Conservation (phyloP, 2,329 filamentous ascomycete genomes). For the Ceratocystis smalleyi region DNA sequence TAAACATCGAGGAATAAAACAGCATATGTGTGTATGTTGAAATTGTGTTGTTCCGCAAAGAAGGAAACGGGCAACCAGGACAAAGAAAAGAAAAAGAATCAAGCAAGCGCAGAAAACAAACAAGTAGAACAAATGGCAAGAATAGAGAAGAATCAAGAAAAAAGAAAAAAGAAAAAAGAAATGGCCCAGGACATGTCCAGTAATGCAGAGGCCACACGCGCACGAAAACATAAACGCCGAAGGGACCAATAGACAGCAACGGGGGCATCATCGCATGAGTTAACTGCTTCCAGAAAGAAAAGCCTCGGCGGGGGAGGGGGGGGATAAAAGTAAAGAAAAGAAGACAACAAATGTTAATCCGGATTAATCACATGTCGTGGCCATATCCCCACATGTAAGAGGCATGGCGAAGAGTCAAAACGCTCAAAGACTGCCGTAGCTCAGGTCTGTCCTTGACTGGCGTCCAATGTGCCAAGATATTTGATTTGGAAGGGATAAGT, state of each 20-base stretch:
- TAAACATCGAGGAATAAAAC: neutral
- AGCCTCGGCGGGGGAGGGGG: neutral
- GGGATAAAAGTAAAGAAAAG: neutral
- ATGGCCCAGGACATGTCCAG: conserved; percentile 1
- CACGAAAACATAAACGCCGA: conserved; percentile 1
- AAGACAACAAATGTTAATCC: neutral
- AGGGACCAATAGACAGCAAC: conserved; percentile 3
- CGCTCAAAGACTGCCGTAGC: neutral
- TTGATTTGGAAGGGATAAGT: neutral
- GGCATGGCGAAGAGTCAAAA: neutral
- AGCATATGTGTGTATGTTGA: neutral
- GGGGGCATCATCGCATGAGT: neutral
- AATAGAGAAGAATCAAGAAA: conserved; percentile 8
- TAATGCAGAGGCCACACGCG: neutral
- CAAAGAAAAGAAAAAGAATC: conserved; percentile 2
- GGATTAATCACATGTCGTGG: neutral
- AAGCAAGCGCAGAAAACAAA: neutral
- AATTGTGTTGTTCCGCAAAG: neutral
- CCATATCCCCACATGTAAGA: neutral
- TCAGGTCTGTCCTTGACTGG: conserved; percentile 7
- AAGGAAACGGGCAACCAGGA: neutral
- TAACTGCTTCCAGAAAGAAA: neutral
- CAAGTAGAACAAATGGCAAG: conserved; percentile 4
- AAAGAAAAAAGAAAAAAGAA: neutral
- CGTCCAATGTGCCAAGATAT: neutral